Evolutionary conservation across 441 rosid species (phyloP).

Genomic region (Pelargonium myrrhifolium): DNA sequence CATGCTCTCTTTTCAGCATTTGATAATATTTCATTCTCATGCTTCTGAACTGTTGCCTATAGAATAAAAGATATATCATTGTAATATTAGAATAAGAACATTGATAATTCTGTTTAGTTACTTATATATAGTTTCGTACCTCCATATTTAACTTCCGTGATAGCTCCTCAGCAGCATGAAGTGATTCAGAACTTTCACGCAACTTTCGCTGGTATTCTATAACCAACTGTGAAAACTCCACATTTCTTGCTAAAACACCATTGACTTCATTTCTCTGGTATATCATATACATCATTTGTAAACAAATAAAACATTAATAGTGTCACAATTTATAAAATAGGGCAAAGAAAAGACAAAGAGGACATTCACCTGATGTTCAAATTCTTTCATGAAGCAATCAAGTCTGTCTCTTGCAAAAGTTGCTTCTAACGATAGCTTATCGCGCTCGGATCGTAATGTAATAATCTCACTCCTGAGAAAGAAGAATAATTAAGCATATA

Average conservation of each 20-base stretch:
- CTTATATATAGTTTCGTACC: conserved; percentile 32
- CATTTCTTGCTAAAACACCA: conserved; percentile 69
- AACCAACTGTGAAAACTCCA: conserved; percentile 77
- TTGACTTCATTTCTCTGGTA: conserved; percentile 67
- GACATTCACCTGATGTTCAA: conserved; percentile 63
- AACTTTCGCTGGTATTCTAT: conserved; percentile 74
- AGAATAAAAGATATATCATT: conserved; percentile 14
- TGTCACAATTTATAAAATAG: neutral
- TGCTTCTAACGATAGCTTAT: conserved; percentile 66
- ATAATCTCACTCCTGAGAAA: conserved; percentile 61
- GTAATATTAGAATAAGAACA: neutral
- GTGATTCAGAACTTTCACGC: conserved; percentile 71
- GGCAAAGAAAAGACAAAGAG: neutral
- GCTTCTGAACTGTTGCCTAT: conserved; percentile 69
- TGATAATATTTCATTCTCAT: conserved; percentile 70
- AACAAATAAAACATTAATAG: neutral
- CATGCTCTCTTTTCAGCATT: conserved; percentile 89
- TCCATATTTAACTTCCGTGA: conserved; percentile 81
- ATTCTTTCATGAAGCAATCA: conserved; percentile 64
- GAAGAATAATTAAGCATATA: conserved; percentile 2
- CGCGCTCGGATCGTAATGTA: conserved; percentile 63
- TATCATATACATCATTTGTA: conserved; percentile 3
- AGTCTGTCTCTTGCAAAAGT: conserved; percentile 72
- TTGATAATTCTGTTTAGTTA: neutral
- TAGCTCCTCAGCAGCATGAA: conserved; percentile 66